Base-by-base conservation (phyloP, 2,329 filamentous ascomycete genomes). In the Pezicula neosporulosa region DNA sequence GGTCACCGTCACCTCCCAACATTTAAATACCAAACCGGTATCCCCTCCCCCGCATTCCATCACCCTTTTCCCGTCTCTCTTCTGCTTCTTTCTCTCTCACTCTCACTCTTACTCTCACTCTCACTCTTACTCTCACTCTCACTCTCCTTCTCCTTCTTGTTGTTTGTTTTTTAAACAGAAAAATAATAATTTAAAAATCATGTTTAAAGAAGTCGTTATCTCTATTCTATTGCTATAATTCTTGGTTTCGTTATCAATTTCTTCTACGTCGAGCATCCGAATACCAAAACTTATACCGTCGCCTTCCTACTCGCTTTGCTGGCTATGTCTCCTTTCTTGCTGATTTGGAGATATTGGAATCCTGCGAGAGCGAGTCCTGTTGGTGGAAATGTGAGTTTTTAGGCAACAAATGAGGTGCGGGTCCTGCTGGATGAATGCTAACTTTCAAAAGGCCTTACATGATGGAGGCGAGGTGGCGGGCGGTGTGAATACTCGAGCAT, bases 171-270 rank as follows among this genome's bases (percentile, higher is more conserved):
- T n/a, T n/a, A n/a, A n/a, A 24, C 24, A 24, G 30, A 9, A 7
- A 33, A n/a, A n/a, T n/a, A n/a, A n/a, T n/a, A n/a, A n/a, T n/a
- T n/a, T n/a, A n/a, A n/a, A n/a, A 33, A 33, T 33, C 12, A 59
- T 60, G 57, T 60, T 59, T 39, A 57, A 59, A 54, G 59, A 61
- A 43, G 47, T 58, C 15, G 49, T 61, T 13, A 13, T 33, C 30
- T 58, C 57, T 13, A 48, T 53, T 58, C 57, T 13, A 48, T 53
- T 27, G 59, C 59, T 7, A 59, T 61, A 10, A 53, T 61, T 21
- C 37, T 57, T 13, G 55, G 57, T 3, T 60, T 61, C 30, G 38
- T 56, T 10, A 36, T 56, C 44, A 61, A 61, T 24, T 45, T 61
- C 24, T 10, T 54, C 21, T 61, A 53, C 33, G 55, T 61, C 24